Evolutionary conservation across 768 basidiomycete species (phyloP).

Genomic region (Exsudoporus frostii): DNA sequence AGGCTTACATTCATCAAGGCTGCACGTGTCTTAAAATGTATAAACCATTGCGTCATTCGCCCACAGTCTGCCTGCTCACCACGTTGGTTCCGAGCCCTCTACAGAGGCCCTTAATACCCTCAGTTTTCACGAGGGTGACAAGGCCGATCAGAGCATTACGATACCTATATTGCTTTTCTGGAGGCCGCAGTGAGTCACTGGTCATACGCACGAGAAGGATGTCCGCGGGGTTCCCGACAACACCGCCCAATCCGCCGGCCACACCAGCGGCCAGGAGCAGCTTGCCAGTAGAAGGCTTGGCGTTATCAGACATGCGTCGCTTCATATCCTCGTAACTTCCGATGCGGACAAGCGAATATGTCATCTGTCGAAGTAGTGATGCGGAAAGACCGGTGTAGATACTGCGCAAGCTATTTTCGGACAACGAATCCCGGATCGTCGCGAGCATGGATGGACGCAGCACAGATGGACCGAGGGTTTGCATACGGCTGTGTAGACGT

Average conservation of each 20-base stretch:
- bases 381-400: conserved; percentile 81
- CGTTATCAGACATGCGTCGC: conserved; percentile 45
- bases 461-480: conserved; percentile 56
- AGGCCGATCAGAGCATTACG: conserved; percentile 76
- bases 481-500: conserved; percentile 61
- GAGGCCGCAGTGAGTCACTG: conserved; percentile 73
- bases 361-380: conserved; percentile 85
- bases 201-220: conserved; percentile 85
- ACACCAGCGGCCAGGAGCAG: conserved; percentile 63
- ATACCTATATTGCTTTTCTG: conserved; percentile 74
- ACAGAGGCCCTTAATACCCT: conserved; percentile 65
- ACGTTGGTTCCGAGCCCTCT: conserved; percentile 79
- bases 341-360: conserved; percentile 82
- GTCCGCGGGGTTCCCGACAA: conserved; percentile 81
- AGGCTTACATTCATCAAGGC: conserved; percentile 69
- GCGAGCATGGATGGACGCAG: conserved; percentile 62
- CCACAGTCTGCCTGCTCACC: conserved; percentile 38
- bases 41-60: neutral
- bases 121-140: conserved; percentile 57
- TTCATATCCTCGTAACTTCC: conserved; percentile 83
- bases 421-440: conserved; percentile 62
- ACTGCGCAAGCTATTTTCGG: conserved; percentile 66
- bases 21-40: conserved; percentile 47
- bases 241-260: conserved; percentile 78
- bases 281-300: conserved; percentile 50